Evolutionary conservation across 2,329 filamentous ascomycete genomes (phyloP).

Genomic region (Colletotrichum liaoningense): DNA sequence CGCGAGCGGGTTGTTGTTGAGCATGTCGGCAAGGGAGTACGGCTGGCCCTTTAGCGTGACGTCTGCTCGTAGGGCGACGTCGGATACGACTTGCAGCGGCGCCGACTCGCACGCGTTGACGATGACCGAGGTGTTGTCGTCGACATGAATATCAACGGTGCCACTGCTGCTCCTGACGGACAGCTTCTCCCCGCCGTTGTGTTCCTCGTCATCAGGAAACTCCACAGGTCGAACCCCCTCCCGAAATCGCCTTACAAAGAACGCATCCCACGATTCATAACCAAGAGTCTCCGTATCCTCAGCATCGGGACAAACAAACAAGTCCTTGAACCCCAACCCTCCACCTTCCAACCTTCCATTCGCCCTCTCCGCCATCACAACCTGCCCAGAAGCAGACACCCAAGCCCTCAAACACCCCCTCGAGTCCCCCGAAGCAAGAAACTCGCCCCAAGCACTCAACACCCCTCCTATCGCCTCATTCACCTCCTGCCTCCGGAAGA

Average conservation of each 20-base stretch:
- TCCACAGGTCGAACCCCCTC: slow-evolving; percentile 68
- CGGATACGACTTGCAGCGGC: slow-evolving; percentile 61
- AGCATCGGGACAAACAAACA: slow-evolving; percentile 69
- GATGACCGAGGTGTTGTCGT: slow-evolving; percentile 51
- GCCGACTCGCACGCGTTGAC: slow-evolving; percentile 74
- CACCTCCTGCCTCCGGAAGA: slow-evolving; percentile 64
- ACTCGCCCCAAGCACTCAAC: slow-evolving; percentile 55
- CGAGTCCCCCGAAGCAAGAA: slow-evolving; percentile 39
- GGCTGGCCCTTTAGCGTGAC: slow-evolving; percentile 80
- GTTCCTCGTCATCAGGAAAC: slow-evolving; percentile 58
- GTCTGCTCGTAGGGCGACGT: slow-evolving; percentile 65
- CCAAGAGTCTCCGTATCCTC: slow-evolving; percentile 62
- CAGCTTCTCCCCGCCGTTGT: background rate
- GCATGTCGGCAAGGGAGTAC: slow-evolving; percentile 74
- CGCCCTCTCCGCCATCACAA: slow-evolving; percentile 44
- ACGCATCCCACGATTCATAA: slow-evolving; percentile 76
- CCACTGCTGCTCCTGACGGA: background rate
- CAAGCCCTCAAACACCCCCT: slow-evolving; percentile 38
- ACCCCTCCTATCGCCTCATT: slow-evolving; percentile 64
- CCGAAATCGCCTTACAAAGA: slow-evolving; percentile 72
- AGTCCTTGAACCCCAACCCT: slow-evolving; percentile 64
- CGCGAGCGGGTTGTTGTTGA: slow-evolving; percentile 65
- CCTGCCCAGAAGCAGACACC: slow-evolving; percentile 36
- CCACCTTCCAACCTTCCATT: slow-evolving; percentile 47
- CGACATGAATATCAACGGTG: background rate